These are phyloP conservation scores for Cystobasidiaceae sp. DNA, from an alignment of 1,284 basidiomycete species.

Conservation along the genomic window DNA sequence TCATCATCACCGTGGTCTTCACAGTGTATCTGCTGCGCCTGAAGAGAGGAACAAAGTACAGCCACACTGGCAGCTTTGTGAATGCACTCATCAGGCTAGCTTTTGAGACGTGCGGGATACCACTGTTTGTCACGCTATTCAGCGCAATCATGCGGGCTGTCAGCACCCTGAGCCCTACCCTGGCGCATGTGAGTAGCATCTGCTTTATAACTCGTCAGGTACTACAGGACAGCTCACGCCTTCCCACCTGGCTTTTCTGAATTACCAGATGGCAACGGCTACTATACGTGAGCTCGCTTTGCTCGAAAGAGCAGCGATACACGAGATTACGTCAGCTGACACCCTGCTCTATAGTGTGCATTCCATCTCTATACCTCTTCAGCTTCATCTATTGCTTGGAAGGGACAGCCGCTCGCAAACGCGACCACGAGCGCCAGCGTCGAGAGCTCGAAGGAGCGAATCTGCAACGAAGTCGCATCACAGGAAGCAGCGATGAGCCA, in stretches of 20 bases:
- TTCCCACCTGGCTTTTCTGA: too few relatives aligned
- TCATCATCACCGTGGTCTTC: slow-evolving; percentile 22
- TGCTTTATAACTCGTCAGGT: background rate
- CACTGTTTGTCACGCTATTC: slow-evolving; percentile 17
- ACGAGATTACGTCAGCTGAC: too few relatives aligned
- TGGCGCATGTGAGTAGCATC: slow-evolving; percentile 1
- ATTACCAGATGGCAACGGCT: background rate
- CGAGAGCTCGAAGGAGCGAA: background rate
- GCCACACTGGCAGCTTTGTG: slow-evolving; percentile 2
- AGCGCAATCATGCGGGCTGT: background rate
- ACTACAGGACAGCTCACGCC: background rate
- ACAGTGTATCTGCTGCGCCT: background rate
- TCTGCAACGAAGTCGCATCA: background rate
- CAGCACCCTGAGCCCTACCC: background rate
- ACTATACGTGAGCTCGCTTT: background rate
- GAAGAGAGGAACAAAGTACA: background rate
- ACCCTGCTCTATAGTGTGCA: slow-evolving; percentile 2
- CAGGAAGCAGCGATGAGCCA: background rate
- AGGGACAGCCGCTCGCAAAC: slow-evolving; percentile 5
- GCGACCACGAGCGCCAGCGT: background rate
- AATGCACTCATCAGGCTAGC: slow-evolving; percentile 19
- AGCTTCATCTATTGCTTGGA: slow-evolving; percentile 30
- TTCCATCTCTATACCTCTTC: slow-evolving; percentile 24
- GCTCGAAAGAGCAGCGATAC: background rate
- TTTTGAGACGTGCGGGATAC: slow-evolving; percentile 29